These are phyloP conservation scores for Globisporangium spinosum DNA, from an alignment of 352 stramenopile genomes.

Conservation along the genomic window DNA sequence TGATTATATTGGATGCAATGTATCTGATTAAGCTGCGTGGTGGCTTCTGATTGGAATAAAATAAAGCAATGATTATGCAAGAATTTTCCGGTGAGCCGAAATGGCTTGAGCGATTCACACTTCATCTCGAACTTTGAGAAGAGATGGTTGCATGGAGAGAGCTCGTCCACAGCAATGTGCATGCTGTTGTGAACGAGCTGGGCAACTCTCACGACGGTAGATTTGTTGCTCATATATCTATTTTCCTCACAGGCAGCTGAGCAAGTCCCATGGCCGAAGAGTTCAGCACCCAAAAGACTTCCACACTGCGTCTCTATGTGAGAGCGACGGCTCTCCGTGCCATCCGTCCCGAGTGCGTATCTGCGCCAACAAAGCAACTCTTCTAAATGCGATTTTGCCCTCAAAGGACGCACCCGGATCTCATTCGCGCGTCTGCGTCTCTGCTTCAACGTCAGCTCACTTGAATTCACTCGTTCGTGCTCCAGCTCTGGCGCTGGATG, in stretches of 20 bases:
- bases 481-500: not conserved
- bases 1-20: not conserved
- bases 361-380: not conserved
- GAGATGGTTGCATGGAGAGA: not conserved
- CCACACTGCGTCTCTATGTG: constrained; percentile 2
- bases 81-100: not conserved
- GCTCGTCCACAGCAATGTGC: not conserved
- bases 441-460: not conserved
- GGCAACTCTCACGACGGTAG: not conserved
- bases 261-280: not conserved
- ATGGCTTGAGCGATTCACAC: not conserved
- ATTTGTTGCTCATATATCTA: not conserved
- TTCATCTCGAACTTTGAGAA: not conserved
- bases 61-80: not conserved
- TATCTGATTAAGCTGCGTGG: not conserved
- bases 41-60: not conserved
- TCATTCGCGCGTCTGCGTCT: not conserved
- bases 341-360: not conserved
- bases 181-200: not conserved
- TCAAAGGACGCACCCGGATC: not conserved
- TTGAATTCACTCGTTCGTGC: not conserved
- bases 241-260: not conserved
- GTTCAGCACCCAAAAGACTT: not conserved
- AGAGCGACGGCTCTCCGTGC: not conserved
- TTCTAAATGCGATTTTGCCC: not conserved